phyloP scores from a whole-genome alignment of 75 land plant species.

The Cunninghamia lanceolata region DNA sequence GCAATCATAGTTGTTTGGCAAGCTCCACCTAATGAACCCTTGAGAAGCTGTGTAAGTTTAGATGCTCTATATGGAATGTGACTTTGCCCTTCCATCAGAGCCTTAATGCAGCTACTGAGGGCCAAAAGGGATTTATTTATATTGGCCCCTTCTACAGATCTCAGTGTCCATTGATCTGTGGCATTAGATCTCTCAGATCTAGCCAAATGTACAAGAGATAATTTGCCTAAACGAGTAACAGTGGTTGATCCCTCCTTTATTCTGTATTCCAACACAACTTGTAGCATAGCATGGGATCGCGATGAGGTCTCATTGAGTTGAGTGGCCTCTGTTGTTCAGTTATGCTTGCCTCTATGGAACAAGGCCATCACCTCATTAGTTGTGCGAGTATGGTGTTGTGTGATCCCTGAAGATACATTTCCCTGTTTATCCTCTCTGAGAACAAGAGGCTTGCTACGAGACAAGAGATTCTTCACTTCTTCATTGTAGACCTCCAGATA shows the following conservation, averaged over 20 bases:
- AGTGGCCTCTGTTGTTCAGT: conserved; percentile 26
- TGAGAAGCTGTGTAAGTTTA: conserved; percentile 29
- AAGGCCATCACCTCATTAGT: no score
- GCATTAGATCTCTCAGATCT: conserved; percentile 30
- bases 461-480: conserved; percentile 18
- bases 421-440: conserved; percentile 26
- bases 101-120: conserved; percentile 27
- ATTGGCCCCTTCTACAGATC: no score
- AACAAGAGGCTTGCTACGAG: conserved; percentile 19
- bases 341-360: no score
- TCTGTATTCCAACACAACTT: conserved; percentile 22
- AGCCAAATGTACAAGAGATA: conserved; percentile 27
- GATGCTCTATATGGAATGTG: conserved; percentile 22
- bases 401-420: no score
- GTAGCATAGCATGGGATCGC: conserved; percentile 25
- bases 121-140: conserved; percentile 23
- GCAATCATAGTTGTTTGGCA: conserved; percentile 29
- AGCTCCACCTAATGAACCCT: conserved; percentile 35
- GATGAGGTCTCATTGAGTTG: conserved; percentile 32
- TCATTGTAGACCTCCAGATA: conserved; percentile 34
- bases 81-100: conserved; percentile 32
- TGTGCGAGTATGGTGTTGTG: no score
- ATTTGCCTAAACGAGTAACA: conserved; percentile 14
- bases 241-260: not conserved
- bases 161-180: conserved; percentile 23